Percentiles rank a stretch among this genome's conserved stretches.
phyloP scores from a whole-genome alignment of 176 grass and related monocot species.

The Tillandsia fasciculata region DNA sequence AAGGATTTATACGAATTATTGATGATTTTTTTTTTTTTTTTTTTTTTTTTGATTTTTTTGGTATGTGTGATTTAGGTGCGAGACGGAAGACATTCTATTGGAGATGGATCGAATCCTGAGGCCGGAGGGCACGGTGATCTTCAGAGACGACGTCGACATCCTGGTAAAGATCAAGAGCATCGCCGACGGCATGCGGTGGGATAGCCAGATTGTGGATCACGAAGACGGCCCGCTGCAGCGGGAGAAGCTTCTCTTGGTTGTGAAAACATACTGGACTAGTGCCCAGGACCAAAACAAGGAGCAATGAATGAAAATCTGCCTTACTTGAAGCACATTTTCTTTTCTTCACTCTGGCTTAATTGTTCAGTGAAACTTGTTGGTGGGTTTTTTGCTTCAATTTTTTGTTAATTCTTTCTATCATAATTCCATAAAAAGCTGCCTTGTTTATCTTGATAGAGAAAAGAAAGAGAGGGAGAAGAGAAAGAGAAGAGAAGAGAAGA shows the following conservation, averaged over 20 bases:
- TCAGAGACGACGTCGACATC: conserved; percentile 41
- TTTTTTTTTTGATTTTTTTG: background rate
- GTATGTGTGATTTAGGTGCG: conserved; percentile 26
- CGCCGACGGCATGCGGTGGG: conserved; percentile 41
- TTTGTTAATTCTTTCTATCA: too few relatives aligned
- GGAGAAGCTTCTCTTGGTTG: conserved; percentile 43
- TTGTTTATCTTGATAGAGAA: too few relatives aligned
- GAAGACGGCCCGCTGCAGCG: conserved; percentile 32
- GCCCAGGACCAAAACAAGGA: conserved; percentile 23
- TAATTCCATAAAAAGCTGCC: too few relatives aligned
- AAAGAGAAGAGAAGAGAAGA: too few relatives aligned
- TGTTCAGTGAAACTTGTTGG: too few relatives aligned
- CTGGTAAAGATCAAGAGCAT: conserved; percentile 39
- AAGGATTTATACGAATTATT: too few relatives aligned
- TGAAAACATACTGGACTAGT: conserved; percentile 35
- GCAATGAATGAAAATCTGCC: conserved; percentile 6
- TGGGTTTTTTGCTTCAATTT: too few relatives aligned
- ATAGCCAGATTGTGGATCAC: conserved; percentile 37
- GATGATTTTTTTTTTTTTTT: too few relatives aligned
- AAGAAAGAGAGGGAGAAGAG: too few relatives aligned
- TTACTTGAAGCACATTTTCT: background rate
- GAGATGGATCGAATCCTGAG: conserved; percentile 55
- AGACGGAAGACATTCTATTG: conserved; percentile 36
- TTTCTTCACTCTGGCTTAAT: too few relatives aligned
- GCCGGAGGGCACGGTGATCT: conserved; percentile 37